Evolutionary conservation across 805 yeast genomes (phyloP).

Genomic region (Saccharomycopsis fodiens): DNA sequence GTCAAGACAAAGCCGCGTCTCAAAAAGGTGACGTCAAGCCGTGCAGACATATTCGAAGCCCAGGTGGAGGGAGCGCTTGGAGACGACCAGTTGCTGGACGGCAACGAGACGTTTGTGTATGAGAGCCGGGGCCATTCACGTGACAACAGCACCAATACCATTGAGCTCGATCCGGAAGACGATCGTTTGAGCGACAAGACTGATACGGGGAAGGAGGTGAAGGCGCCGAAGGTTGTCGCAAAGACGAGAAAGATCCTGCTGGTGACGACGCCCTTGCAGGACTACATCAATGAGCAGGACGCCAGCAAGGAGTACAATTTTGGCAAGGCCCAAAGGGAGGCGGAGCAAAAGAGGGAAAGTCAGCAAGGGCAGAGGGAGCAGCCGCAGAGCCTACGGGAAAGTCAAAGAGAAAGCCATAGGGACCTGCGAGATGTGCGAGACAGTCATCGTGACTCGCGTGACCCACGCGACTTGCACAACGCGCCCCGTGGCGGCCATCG

Average conservation of each 20-base stretch:
- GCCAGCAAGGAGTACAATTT: slow-evolving; percentile 5
- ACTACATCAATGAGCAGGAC: slow-evolving; percentile 13
- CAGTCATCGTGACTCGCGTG: too few species aligned
- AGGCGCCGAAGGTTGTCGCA: not conserved
- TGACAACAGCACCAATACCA: slow-evolving; percentile 17
- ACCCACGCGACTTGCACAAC: too few species aligned
- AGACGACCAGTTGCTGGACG: slow-evolving; percentile 78
- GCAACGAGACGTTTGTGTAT: slow-evolving; percentile 95
- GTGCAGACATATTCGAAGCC: slow-evolving; percentile 93
- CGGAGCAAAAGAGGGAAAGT: slow-evolving; percentile 5
- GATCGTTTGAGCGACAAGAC: not conserved
- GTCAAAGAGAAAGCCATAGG: too few species aligned
- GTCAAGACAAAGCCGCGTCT: slow-evolving; percentile 11
- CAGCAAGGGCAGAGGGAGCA: slow-evolving; percentile 15
- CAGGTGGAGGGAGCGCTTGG: slow-evolving; percentile 90
- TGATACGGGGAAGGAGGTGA: not conserved
- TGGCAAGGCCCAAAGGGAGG: slow-evolving; percentile 24
- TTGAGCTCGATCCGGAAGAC: slow-evolving; percentile 11
- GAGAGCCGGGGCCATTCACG: slow-evolving; percentile 37
- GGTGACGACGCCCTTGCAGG: slow-evolving; percentile 20
- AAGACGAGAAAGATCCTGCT: slow-evolving; percentile 20
- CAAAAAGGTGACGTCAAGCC: slow-evolving; percentile 50
- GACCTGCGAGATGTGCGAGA: too few species aligned
- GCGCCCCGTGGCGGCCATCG: too few species aligned
- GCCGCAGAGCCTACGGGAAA: too few species aligned